Conservation (phyloP, 345 rosid genomes). For the Linum trigynum region DNA sequence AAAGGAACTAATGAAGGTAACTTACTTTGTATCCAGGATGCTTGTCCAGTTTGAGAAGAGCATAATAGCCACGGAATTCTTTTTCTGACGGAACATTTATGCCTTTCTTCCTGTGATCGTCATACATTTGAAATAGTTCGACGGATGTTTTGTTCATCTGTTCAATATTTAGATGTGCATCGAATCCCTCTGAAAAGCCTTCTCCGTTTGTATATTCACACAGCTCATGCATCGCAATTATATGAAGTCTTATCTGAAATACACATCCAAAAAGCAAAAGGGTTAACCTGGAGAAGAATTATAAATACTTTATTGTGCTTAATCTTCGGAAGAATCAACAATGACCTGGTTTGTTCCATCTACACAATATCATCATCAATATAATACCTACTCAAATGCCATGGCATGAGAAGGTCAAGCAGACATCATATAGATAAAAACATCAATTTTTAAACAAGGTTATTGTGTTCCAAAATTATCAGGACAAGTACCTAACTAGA, state of each 20-base stretch:
- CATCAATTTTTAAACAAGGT: background rate
- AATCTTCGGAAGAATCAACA: constrained; percentile 1
- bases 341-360: background rate
- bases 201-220: constrained; percentile 94
- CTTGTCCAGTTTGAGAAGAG: constrained; percentile 96
- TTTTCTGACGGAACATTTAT: constrained; percentile 58
- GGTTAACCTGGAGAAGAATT: constrained; percentile 19
- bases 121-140: constrained; percentile 93
- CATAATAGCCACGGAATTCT: constrained; percentile 97
- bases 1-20: constrained; percentile 13
- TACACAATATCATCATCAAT: background rate
- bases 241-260: constrained; percentile 88
- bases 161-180: constrained; percentile 94
- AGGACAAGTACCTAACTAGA: background rate
- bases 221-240: constrained; percentile 90
- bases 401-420: background rate
- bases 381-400: background rate
- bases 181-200: constrained; percentile 96
- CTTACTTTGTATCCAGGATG: constrained; percentile 98
- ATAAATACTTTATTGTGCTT: background rate
- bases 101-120: constrained; percentile 93
- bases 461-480: background rate
- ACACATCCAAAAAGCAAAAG: constrained; percentile 17
- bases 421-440: background rate
- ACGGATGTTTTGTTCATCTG: constrained; percentile 99